Evolutionary conservation across 495 filamentous ascomycete genomes (phyloP).

Genomic region (Aspergillus olivimuriae): DNA sequence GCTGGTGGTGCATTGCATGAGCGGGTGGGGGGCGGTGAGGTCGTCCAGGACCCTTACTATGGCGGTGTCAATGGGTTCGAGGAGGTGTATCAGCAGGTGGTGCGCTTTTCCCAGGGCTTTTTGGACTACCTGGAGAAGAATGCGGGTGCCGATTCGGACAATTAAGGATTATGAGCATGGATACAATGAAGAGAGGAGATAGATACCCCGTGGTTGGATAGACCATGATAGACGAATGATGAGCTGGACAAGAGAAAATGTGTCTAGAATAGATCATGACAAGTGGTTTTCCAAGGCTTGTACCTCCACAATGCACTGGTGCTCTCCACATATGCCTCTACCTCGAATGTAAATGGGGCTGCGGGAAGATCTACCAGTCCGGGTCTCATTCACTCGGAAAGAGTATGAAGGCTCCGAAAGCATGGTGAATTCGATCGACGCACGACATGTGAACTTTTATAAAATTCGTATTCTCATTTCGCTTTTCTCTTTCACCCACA

Average conservation of each 20-base stretch:
- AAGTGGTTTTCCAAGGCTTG: too few species aligned
- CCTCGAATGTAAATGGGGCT: too few species aligned
- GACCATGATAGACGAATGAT: slow-evolving; percentile 5
- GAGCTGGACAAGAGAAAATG: not conserved
- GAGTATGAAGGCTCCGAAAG: too few species aligned
- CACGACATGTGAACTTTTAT: too few species aligned
- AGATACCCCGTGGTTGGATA: slow-evolving; percentile 16
- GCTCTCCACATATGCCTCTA: too few species aligned
- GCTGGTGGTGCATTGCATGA: slow-evolving; percentile 63
- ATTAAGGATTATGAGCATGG: slow-evolving; percentile 1
- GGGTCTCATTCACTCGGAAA: too few species aligned
- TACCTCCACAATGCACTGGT: too few species aligned
- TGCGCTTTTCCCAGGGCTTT: slow-evolving; percentile 73
- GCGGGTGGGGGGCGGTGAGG: slow-evolving; percentile 62
- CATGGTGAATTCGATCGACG: too few species aligned
- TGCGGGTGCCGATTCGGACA: slow-evolving; percentile 1
- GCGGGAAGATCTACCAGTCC: too few species aligned
- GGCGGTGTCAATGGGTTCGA: slow-evolving; percentile 77
- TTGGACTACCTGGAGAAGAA: slow-evolving; percentile 42
- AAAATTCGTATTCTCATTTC: too few species aligned
- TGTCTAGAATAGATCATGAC: too few species aligned
- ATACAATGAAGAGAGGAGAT: slow-evolving; percentile 4
- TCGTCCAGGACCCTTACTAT: slow-evolving; percentile 91
- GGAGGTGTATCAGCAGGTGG: slow-evolving; percentile 75
- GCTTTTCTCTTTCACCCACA: too few species aligned